A percentile compares a stretch with the other conserved stretches of the same genome.
Evolutionary conservation across 2,329 filamentous ascomycete species (phyloP).

Genomic region (Trichoderma harzianum): DNA sequence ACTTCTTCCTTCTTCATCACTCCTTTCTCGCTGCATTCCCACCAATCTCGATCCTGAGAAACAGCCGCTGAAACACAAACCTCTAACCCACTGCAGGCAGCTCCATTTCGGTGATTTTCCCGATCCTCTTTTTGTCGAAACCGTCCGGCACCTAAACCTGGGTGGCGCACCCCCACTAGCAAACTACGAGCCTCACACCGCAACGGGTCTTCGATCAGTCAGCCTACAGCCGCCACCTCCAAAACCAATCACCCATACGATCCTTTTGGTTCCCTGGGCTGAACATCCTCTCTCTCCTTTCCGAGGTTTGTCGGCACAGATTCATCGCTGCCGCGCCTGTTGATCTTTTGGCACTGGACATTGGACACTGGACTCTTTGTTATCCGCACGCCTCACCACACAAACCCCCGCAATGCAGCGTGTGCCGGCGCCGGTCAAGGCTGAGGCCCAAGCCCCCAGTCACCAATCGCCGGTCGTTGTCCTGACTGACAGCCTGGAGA

Average conservation of each 20-base stretch:
- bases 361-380: background rate
- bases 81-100: background rate
- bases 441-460: constrained; percentile 21
- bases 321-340: background rate
- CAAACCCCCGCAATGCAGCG: constrained; percentile 15
- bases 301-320: background rate
- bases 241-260: background rate
- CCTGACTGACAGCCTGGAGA: constrained; percentile 72
- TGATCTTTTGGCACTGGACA: background rate
- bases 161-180: constrained; percentile 15
- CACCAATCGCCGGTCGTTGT: constrained; percentile 33
- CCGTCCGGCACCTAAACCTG: background rate
- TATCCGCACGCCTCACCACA: background rate
- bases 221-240: constrained; percentile 12
- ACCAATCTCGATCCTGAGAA: background rate
- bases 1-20: background rate
- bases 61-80: background rate
- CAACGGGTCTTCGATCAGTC: constrained; percentile 13
- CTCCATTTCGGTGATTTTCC: background rate
- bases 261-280: background rate
- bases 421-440: constrained; percentile 14
- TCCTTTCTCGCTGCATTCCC: background rate
- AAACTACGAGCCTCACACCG: constrained; percentile 10
- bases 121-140: constrained; percentile 1
- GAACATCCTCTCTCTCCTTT: constrained; percentile 4